phyloP scores from a whole-genome alignment of 2,329 filamentous ascomycete species.

The Chaetomiaceae sp. region DNA sequence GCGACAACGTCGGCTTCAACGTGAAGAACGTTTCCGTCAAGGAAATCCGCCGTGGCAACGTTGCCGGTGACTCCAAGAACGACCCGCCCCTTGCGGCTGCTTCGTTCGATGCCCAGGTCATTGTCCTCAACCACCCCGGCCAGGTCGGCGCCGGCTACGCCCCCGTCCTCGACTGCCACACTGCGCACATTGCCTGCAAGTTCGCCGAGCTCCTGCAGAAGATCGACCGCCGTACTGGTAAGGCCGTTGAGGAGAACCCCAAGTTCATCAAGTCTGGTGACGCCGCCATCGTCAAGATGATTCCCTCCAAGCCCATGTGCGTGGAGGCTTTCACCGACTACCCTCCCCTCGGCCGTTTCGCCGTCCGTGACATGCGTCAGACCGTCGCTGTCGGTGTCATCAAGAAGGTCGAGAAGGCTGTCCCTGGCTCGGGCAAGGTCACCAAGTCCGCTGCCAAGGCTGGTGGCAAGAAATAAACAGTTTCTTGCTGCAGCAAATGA shows the following conservation, averaged over 20 bases:
- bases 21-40: constrained; percentile 99
- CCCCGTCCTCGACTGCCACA: constrained; percentile 99
- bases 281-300: constrained; percentile 99
- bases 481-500: constrained; percentile 17
- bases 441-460: constrained; percentile 69
- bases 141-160: constrained; percentile 99
- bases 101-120: constrained; percentile 99
- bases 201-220: constrained; percentile 99
- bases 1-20: constrained; percentile 99
- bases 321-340: constrained; percentile 99
- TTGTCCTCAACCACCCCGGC: constrained; percentile 99
- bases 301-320: constrained; percentile 99
- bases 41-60: constrained; percentile 99
- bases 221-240: constrained; percentile 99
- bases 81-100: constrained; percentile 85
- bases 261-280: constrained; percentile 99
- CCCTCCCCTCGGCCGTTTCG: constrained; percentile 99
- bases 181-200: constrained; percentile 99
- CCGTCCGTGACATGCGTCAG: constrained; percentile 96
- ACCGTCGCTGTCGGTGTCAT: constrained; percentile 93
- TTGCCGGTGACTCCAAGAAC: constrained; percentile 99
- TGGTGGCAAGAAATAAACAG: constrained; percentile 62
- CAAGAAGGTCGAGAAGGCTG: constrained; percentile 72
- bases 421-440: constrained; percentile 54
- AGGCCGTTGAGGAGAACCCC: constrained; percentile 82